These are phyloP conservation scores for Austroboletus rostrupii DNA, from an alignment of 1,284 basidiomycete genomes.

Conservation along the genomic window DNA sequence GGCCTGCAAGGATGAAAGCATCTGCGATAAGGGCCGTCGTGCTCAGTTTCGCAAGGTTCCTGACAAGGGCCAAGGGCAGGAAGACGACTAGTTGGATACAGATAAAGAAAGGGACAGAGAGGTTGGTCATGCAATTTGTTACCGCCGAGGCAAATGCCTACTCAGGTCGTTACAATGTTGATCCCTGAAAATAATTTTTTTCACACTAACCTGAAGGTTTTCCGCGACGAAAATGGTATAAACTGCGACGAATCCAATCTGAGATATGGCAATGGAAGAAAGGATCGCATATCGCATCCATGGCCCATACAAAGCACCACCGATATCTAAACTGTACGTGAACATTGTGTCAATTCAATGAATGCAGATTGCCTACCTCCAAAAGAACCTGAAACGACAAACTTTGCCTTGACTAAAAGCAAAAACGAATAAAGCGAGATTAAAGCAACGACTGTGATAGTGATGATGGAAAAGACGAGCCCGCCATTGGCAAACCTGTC, in stretches of 20 bases:
- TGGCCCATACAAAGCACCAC: conserved; percentile 87
- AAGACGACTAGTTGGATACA: conserved; percentile 83
- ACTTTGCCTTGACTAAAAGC: conserved; percentile 85
- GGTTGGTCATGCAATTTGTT: conserved; percentile 69
- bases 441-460: conserved; percentile 78
- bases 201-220: conserved; percentile 62
- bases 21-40: conserved; percentile 92
- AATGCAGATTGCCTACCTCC: conserved; percentile 57
- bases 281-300: conserved; percentile 93
- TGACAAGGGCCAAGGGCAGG: conserved; percentile 80
- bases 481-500: conserved; percentile 94
- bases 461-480: conserved; percentile 82
- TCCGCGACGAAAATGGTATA: conserved; percentile 97
- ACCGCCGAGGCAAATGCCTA: conserved; percentile 83
- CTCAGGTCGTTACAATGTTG: not conserved
- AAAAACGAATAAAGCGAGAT: conserved; percentile 95
- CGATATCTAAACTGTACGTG: conserved; percentile 69
- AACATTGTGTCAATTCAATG: not conserved
- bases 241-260: conserved; percentile 85
- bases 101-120: conserved; percentile 81
- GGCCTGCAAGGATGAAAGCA: conserved; percentile 89
- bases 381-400: conserved; percentile 88
- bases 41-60: conserved; percentile 90
- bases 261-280: conserved; percentile 84
- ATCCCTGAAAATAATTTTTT: not conserved